These are phyloP conservation scores for Beauveria asiatica DNA, from an alignment of 2,329 filamentous ascomycete genomes.

Conservation along the genomic window DNA sequence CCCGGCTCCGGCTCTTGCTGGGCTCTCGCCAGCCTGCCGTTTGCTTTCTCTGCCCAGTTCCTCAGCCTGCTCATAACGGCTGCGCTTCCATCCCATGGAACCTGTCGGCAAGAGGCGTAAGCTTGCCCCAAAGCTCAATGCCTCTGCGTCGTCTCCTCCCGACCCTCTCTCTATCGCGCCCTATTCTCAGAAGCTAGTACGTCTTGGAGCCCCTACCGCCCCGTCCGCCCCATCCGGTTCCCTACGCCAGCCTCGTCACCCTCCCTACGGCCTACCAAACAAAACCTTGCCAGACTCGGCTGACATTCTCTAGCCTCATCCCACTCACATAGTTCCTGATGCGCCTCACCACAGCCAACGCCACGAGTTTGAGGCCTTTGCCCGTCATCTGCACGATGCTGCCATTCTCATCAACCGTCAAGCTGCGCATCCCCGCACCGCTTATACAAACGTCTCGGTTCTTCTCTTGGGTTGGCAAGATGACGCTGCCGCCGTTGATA, in stretches of 20 bases:
- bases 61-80: neutral
- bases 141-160: neutral
- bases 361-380: conserved; percentile 59
- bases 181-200: conserved; percentile 15
- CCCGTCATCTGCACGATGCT: conserved; percentile 58
- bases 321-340: conserved; percentile 8
- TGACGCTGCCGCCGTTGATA: conserved; percentile 43
- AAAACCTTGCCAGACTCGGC: conserved; percentile 17
- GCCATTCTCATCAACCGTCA: conserved; percentile 59
- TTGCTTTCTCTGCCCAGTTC: neutral
- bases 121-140: conserved; percentile 33
- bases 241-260: conserved; percentile 14
- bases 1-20: neutral
- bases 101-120: conserved; percentile 35
- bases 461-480: conserved; percentile 56
- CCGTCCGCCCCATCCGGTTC: too few species aligned
- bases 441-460: conserved; percentile 50
- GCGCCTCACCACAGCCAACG: conserved; percentile 31
- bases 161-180: conserved; percentile 16
- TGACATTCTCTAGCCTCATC: neutral
- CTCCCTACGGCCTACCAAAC: too few species aligned
- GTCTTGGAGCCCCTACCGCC: neutral
- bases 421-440: conserved; percentile 40
- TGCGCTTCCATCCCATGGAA: conserved; percentile 25
- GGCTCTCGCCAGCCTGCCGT: neutral